These are phyloP conservation scores for Penicillium corylophilum DNA, from an alignment of 2,329 filamentous ascomycete species.

Conservation along the genomic window DNA sequence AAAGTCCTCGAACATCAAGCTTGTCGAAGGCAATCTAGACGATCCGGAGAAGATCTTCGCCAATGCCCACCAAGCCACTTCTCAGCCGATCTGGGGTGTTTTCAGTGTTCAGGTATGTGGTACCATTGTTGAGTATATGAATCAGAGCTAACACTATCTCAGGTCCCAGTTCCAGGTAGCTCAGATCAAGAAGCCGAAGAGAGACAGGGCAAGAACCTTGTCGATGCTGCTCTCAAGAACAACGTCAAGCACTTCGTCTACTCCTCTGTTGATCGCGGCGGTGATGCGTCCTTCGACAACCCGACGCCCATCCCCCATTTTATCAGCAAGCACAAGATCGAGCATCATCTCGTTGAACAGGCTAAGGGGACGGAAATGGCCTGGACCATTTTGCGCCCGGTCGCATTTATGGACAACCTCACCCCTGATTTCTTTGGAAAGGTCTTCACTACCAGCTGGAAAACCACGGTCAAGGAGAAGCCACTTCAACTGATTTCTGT, in stretches of 20 bases:
- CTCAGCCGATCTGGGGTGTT: conserved; percentile 56
- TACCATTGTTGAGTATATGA: background rate
- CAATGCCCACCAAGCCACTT: conserved; percentile 39
- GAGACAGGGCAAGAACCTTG: conserved; percentile 57
- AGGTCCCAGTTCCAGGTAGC: background rate
- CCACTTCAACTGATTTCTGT: conserved; percentile 45
- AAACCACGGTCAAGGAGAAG: conserved; percentile 43
- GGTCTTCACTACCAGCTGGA: conserved; percentile 47
- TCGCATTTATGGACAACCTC: conserved; percentile 63
- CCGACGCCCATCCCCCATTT: conserved; percentile 63
- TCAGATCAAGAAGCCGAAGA: conserved; percentile 42
- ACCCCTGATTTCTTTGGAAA: conserved; percentile 48
- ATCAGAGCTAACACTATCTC: background rate
- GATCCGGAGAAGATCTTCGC: conserved; percentile 53
- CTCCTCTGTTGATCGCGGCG: conserved; percentile 63
- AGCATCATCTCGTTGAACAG: conserved; percentile 57
- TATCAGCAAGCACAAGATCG: conserved; percentile 60
- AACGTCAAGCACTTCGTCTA: conserved; percentile 64
- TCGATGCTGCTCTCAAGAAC: conserved; percentile 57
- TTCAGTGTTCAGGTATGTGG: conserved; percentile 58
- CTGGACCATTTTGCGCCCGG: conserved; percentile 63
- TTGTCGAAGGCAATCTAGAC: conserved; percentile 60
- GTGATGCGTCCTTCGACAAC: conserved; percentile 52
- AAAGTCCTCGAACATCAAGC: conserved; percentile 49
- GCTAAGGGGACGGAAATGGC: conserved; percentile 49